Base-by-base conservation (phyloP, 2,329 filamentous ascomycete species). In the Magnaporthales sp. region DNA sequence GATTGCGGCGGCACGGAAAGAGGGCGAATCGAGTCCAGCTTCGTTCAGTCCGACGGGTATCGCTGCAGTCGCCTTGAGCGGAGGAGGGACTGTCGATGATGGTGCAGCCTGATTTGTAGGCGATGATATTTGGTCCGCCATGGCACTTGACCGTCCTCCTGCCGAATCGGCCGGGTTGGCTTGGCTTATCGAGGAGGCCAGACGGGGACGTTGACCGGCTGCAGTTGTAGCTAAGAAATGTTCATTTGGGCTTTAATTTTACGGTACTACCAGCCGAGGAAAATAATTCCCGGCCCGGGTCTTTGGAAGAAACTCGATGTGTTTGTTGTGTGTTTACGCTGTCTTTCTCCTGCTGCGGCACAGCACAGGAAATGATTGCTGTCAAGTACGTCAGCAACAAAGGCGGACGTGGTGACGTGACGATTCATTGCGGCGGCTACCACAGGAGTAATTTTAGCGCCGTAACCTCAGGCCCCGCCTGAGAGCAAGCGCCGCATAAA, bases 21-120 rank as follows among this genome's bases (percentile, higher is more conserved):
- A 96, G 29, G 95, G 95, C 54, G 93, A 97, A 79, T 99, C 95
- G 80, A 98, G 90, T 24, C 93, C 91, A 64, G 95, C 95, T 84
- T 99, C 95, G 80, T 94, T 95, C 72, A 98, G 85, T 68, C 89
- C 89, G 46, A 98, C 93, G 61, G 95, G 92, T 67, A 87, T 82
- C 32, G 80, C 78, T 46, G 81, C 79, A 69, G 76, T 77, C n/a
- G 71, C 66, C 60, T 70, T 69, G 26, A 70, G 69, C 13, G 68
- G 24, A 15, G 67, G 67, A 66, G 63, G 13, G 61, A 67, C 66
- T 62, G 70, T 27, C 11, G 70, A 9, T 11, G 68, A 63, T 11
- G 66, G 26, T 15, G 66, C 66, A 15, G 64, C 51, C 54, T 64
- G 32, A 9, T 13, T 32, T 24, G 29, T 29, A 26, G 46, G 46